phyloP scores from a whole-genome alignment of 1,139 yeast species.

The Suhomyces panamericanus region DNA sequence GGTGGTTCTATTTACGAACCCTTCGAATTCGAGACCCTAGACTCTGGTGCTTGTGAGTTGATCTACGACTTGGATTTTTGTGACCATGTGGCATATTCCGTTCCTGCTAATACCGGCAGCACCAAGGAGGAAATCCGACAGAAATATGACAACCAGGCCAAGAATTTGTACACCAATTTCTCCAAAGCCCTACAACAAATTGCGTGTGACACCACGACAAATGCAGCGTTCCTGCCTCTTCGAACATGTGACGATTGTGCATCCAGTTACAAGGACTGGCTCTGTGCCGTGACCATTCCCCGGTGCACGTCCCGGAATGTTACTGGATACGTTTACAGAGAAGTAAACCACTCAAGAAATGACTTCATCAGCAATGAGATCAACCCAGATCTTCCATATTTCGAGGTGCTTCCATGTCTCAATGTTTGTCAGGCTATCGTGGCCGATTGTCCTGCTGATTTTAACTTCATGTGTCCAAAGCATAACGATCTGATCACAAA shows the following conservation, averaged over 20 bases:
- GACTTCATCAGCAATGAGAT: conserved; percentile 55
- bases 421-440: conserved; percentile 78
- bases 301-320: conserved; percentile 59
- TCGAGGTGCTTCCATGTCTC: conserved; percentile 83
- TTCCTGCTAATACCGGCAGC: conserved; percentile 57
- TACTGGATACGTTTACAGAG: conserved; percentile 40
- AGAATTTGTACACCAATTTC: conserved; percentile 59
- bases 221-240: conserved; percentile 71
- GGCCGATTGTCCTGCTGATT: conserved; percentile 77
- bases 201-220: conserved; percentile 73
- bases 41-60: conserved; percentile 62
- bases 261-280: conserved; percentile 76
- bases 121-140: conserved; percentile 24
- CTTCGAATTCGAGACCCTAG: conserved; percentile 62
- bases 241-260: conserved; percentile 73
- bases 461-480: conserved; percentile 73
- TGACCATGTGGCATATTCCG: conserved; percentile 79
- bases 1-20: conserved; percentile 71
- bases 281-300: conserved; percentile 89
- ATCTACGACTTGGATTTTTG: conserved; percentile 79
- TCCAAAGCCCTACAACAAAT: conserved; percentile 73
- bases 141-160: conserved; percentile 67
- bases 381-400: conserved; percentile 61
- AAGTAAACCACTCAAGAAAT: conserved; percentile 59
- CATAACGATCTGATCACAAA: conserved; percentile 33